A percentile compares a stretch with the other conserved stretches of the same genome.
Conservation (phyloP, 208 protist species). For the Wallacemonas sp. region DNA sequence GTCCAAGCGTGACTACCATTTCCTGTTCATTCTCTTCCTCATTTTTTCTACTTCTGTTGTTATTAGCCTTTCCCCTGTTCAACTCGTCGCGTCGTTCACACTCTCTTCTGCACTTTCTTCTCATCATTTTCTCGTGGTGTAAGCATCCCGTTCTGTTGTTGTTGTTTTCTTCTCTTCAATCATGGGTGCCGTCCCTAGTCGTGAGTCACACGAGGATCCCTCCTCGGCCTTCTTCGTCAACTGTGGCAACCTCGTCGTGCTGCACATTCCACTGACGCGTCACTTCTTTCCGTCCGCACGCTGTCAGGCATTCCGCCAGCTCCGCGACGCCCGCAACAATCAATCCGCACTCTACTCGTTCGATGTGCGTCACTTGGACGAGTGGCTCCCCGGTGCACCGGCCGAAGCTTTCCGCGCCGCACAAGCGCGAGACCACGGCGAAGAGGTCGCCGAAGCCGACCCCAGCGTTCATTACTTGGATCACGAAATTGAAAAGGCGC, state of each 20-base stretch:
- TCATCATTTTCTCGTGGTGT: background rate
- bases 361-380: constrained; percentile 25
- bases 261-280: constrained; percentile 49
- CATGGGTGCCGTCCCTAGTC: constrained; percentile 62
- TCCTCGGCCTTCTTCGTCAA: constrained; percentile 40
- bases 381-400: constrained; percentile 18
- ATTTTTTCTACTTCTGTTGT: background rate
- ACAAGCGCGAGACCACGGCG: constrained; percentile 36
- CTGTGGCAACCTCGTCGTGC: constrained; percentile 41
- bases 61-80: background rate
- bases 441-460: constrained; percentile 35
- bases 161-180: background rate
- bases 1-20: background rate
- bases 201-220: constrained; percentile 57
- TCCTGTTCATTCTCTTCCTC: background rate
- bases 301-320: constrained; percentile 56
- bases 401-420: constrained; percentile 29
- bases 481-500: constrained; percentile 15
- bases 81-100: background rate
- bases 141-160: background rate
- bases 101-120: constrained; percentile 17
- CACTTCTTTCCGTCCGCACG: constrained; percentile 51
- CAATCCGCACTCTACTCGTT: constrained; percentile 65
- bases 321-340: constrained; percentile 40
- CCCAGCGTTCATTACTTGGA: constrained; percentile 36